Evolutionary conservation across 2,329 filamentous ascomycete genomes (phyloP).

Genomic region (Trichoderma asperellum): DNA sequence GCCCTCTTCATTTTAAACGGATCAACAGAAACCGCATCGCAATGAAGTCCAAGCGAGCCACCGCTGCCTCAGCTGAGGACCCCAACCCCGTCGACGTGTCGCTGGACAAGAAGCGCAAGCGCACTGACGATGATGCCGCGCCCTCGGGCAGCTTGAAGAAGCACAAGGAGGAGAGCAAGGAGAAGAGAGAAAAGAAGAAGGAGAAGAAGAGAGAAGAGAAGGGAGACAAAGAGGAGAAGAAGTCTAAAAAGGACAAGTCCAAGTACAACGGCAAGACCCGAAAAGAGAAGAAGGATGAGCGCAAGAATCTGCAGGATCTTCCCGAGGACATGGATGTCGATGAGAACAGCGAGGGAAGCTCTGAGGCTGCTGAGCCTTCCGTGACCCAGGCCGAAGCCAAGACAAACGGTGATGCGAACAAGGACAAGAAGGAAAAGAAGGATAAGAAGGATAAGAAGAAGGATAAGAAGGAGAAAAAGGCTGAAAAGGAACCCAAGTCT

Average conservation of each 20-base stretch:
- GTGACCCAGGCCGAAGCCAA: constrained; percentile 40
- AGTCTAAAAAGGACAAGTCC: constrained; percentile 47
- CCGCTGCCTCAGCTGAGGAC: constrained; percentile 37
- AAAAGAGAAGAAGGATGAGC: constrained; percentile 49
- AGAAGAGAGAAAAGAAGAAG: constrained; percentile 44
- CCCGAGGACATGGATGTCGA: constrained; percentile 41
- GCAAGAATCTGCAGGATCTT: constrained; percentile 45
- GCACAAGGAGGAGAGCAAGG: constrained; percentile 40
- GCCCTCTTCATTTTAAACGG: too few species aligned
- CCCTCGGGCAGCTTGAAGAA: constrained; percentile 38
- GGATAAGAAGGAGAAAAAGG: constrained; percentile 32
- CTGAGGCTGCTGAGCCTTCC: constrained; percentile 42
- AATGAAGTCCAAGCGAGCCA: constrained; percentile 47
- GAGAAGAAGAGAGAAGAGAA: constrained; percentile 49
- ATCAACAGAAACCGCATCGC: background rate
- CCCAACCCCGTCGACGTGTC: constrained; percentile 36
- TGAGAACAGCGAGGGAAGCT: constrained; percentile 36
- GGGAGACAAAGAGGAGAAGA: constrained; percentile 47
- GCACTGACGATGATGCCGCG: constrained; percentile 36
- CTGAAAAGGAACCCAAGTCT: constrained; percentile 31
- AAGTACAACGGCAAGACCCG: constrained; percentile 47
- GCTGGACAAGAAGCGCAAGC: constrained; percentile 46
- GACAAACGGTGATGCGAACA: constrained; percentile 37
- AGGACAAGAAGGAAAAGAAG: constrained; percentile 37
- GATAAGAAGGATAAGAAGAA: constrained; percentile 34